Percentiles rank a stretch among this genome's conserved stretches.
These are phyloP conservation scores for Juglanconis juglandina DNA, from an alignment of 2,329 filamentous ascomycete species.

Conservation along the genomic window DNA sequence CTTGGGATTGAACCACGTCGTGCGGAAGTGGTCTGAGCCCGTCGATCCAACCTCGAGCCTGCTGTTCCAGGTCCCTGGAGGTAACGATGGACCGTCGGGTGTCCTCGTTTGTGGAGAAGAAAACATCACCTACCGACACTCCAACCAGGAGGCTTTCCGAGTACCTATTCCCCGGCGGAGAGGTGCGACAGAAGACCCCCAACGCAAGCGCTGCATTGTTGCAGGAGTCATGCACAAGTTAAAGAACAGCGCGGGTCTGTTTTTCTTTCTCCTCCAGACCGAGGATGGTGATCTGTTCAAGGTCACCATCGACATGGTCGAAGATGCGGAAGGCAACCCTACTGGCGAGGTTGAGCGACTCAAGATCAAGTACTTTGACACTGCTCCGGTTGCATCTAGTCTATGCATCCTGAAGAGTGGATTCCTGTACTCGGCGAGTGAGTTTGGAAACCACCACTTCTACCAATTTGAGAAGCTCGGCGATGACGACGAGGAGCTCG, in stretches of 20 bases:
- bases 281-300: constrained; percentile 99
- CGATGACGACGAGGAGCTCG: constrained; percentile 86
- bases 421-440: constrained; percentile 87
- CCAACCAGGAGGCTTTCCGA: constrained; percentile 84
- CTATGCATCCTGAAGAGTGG: constrained; percentile 93
- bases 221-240: constrained; percentile 97
- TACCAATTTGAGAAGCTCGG: constrained; percentile 98
- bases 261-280: constrained; percentile 94
- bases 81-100: constrained; percentile 88
- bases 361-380: constrained; percentile 98
- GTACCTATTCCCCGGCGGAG: constrained; percentile 84
- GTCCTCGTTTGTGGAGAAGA: constrained; percentile 94
- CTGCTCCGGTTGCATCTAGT: constrained; percentile 80
- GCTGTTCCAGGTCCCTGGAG: constrained; percentile 92
- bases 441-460: constrained; percentile 89
- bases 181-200: constrained; percentile 87
- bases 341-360: constrained; percentile 79
- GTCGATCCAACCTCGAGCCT: constrained; percentile 87
- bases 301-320: constrained; percentile 84
- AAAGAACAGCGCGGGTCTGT: constrained; percentile 75
- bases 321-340: constrained; percentile 72
- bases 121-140: constrained; percentile 94
- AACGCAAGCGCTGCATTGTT: constrained; percentile 81
- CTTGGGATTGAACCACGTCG: constrained; percentile 92
- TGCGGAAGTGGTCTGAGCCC: constrained; percentile 91